These are phyloP conservation scores for Austroboletus rostrupii DNA, from an alignment of 1,284 basidiomycete genomes.

Conservation along the genomic window DNA sequence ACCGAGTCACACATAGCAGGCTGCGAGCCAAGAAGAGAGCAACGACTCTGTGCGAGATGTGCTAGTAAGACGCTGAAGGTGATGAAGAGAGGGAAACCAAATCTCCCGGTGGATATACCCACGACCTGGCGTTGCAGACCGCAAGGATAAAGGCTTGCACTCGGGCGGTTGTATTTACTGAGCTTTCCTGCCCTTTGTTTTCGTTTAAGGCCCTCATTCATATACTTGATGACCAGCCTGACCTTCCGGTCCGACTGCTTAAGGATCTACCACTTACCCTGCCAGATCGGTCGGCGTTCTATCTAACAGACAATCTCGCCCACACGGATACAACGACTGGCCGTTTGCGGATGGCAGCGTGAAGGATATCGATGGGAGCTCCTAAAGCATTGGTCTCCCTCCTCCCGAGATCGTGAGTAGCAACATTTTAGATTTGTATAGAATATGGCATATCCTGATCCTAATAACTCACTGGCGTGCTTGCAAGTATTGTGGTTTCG, in stretches of 20 bases:
- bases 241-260: conserved; percentile 35
- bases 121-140: conserved; percentile 14
- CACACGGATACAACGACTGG: conserved; percentile 29
- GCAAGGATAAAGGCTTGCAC: conserved; percentile 34
- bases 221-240: conserved; percentile 39
- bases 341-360: conserved; percentile 11
- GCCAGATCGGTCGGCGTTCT: conserved; percentile 19
- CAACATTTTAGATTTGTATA: too few species aligned
- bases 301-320: conserved; percentile 10
- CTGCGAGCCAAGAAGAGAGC: neutral
- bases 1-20: conserved; percentile 39
- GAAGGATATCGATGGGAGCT: neutral
- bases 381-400: too few species aligned
- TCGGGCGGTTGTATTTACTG: conserved; percentile 40
- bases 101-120: conserved; percentile 39
- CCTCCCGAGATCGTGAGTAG: too few species aligned
- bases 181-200: conserved; percentile 10
- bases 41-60: conserved; percentile 29
- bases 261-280: conserved; percentile 14
- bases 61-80: conserved; percentile 22
- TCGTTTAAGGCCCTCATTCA: neutral
- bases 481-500: too few species aligned
- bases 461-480: too few species aligned
- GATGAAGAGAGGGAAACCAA: conserved; percentile 31
- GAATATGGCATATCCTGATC: too few species aligned